Evolutionary conservation across 228 moss, liverwort and hornwort species (phyloP).

Genomic region (Sphagnum magellanicum): DNA sequence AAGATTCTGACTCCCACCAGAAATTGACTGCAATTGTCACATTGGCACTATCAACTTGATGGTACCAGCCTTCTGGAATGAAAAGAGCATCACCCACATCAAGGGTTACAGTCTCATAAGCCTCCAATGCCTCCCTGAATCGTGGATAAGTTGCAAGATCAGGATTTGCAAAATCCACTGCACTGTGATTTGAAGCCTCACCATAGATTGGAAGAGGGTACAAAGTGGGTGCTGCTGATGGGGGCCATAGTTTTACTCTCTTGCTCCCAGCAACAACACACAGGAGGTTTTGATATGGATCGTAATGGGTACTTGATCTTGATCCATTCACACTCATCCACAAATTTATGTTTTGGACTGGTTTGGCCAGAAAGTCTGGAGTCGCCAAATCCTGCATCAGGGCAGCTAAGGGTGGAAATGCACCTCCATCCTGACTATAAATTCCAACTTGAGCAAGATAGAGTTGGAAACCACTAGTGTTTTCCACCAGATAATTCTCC

Average conservation of each 20-base stretch:
- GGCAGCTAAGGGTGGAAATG: conserved; percentile 13
- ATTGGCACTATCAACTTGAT: conserved; percentile 80
- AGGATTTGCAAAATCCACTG: conserved; percentile 74
- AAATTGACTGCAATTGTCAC: conserved; percentile 84
- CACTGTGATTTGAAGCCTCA: conserved; percentile 90
- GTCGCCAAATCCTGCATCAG: conserved; percentile 22
- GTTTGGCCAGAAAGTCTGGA: conserved; percentile 26
- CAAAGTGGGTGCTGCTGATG: conserved; percentile 71
- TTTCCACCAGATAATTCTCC: conserved; percentile 13
- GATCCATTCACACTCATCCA: conserved; percentile 97
- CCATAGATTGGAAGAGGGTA: conserved; percentile 74
- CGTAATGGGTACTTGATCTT: conserved; percentile 90
- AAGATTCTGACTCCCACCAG: conserved; percentile 80
- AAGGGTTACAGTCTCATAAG: conserved; percentile 35
- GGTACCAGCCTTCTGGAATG: conserved; percentile 94
- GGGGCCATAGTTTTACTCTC: conserved; percentile 80
- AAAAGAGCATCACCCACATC: conserved; percentile 74
- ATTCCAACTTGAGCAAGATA: conserved; percentile 71
- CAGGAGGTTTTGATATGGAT: conserved; percentile 85
- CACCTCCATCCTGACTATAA: conserved; percentile 6
- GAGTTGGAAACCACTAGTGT: conserved; percentile 27
- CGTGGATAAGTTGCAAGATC: conserved; percentile 51
- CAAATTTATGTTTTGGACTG: conserved; percentile 66
- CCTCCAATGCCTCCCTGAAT: conserved; percentile 33
- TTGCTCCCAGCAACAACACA: conserved; percentile 82